Evolutionary conservation across 441 rosid species (phyloP).

Genomic region (Bocquillonia castaneifolia): DNA sequence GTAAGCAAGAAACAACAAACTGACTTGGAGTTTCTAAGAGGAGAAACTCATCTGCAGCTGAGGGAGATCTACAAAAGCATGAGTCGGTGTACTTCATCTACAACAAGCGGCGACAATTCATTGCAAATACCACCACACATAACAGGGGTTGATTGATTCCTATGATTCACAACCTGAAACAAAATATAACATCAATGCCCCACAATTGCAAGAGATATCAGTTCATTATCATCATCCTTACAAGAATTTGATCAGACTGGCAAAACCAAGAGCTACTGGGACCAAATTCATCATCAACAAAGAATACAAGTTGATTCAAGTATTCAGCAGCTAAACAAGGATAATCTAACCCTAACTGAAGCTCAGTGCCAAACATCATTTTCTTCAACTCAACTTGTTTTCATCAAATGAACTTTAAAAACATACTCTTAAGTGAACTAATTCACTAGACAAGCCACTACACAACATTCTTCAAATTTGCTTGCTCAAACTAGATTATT

Average conservation of each 20-base stretch:
- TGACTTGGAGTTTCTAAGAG: constrained; percentile 44
- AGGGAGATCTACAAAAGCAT: constrained; percentile 43
- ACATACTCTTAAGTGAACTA: not conserved
- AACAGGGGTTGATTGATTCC: constrained; percentile 25
- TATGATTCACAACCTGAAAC: constrained; percentile 43
- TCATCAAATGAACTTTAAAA: not conserved
- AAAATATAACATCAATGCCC: constrained; percentile 25
- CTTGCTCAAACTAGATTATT: no score
- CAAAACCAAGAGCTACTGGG: not conserved
- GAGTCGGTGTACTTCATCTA: constrained; percentile 36
- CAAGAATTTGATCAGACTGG: not conserved
- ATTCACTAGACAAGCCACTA: not conserved
- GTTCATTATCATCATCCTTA: constrained; percentile 1
- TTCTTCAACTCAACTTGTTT: not conserved
- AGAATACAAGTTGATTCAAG: not conserved
- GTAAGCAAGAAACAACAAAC: constrained; percentile 30
- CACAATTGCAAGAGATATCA: constrained; percentile 17
- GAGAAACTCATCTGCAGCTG: constrained; percentile 59
- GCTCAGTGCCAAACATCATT: no score
- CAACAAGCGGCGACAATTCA: constrained; percentile 27
- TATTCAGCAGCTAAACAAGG: not conserved
- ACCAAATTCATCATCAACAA: not conserved
- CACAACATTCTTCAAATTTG: not conserved
- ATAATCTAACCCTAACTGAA: not conserved
- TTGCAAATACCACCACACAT: constrained; percentile 27